Evolutionary conservation across 768 basidiomycete genomes (phyloP).

Genomic region (Mycena venus): DNA sequence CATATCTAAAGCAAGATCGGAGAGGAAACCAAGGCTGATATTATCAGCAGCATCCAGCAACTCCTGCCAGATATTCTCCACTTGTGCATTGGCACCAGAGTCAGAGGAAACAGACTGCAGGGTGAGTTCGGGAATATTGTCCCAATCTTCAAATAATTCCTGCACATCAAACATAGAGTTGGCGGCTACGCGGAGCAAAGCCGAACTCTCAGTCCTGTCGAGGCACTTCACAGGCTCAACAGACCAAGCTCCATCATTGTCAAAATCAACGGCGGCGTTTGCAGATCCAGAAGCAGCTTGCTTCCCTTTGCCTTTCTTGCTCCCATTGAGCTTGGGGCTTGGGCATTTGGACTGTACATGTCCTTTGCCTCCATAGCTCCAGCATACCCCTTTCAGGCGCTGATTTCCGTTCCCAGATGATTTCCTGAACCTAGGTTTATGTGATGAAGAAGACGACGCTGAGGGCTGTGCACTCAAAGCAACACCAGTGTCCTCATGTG

Average conservation of each 20-base stretch:
- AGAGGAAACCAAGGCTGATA: too few relatives aligned
- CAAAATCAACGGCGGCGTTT: slow-evolving; percentile 19
- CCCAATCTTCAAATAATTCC: slow-evolving; percentile 1
- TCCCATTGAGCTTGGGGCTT: slow-evolving; percentile 27
- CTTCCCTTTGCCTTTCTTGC: slow-evolving; percentile 21
- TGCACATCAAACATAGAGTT: slow-evolving; percentile 2
- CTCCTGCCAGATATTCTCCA: neutral
- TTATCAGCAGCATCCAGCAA: neutral
- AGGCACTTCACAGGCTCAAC: slow-evolving; percentile 4
- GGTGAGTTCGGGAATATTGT: neutral
- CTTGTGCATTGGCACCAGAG: neutral
- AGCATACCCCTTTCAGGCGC: slow-evolving; percentile 35
- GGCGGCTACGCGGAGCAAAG: slow-evolving; percentile 11
- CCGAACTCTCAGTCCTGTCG: slow-evolving; percentile 3
- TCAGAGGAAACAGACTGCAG: slow-evolving; percentile 6
- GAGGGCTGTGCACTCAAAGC: slow-evolving; percentile 4
- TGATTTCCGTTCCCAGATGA: slow-evolving; percentile 2
- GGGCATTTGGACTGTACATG: slow-evolving; percentile 44
- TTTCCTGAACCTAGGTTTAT: neutral
- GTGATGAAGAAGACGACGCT: slow-evolving; percentile 4
- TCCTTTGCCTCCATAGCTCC: slow-evolving; percentile 44
- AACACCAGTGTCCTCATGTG: slow-evolving; percentile 10
- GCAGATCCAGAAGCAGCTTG: slow-evolving; percentile 15
- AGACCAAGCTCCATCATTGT: slow-evolving; percentile 30
- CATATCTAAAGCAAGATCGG: too few relatives aligned